Conservation (phyloP, 805 yeast genomes). For the Jamesozyma lodderae region DNA sequence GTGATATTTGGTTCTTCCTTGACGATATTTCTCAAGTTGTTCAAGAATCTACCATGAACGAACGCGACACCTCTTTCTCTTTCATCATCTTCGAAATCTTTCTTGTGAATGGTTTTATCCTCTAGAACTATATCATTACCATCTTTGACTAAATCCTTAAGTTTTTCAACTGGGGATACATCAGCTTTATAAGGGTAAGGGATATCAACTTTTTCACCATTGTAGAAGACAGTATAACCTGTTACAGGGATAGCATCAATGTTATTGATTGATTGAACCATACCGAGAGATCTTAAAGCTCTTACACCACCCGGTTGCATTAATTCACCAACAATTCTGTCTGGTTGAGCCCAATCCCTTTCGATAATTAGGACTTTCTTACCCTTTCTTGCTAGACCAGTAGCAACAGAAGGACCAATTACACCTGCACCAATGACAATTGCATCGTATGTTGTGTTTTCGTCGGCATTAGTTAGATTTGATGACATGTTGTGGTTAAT, state of each 20-base stretch:
- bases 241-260: conserved; percentile 61
- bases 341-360: conserved; percentile 87
- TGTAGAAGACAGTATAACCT: conserved; percentile 74
- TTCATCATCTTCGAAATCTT: conserved; percentile 51
- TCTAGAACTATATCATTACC: conserved; percentile 50
- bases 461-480: conserved; percentile 23
- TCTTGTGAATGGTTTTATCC: conserved; percentile 40
- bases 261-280: conserved; percentile 46
- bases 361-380: conserved; percentile 67
- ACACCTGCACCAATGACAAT: conserved; percentile 98
- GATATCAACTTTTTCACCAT: conserved; percentile 47
- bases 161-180: conserved; percentile 38
- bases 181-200: conserved; percentile 63
- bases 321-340: conserved; percentile 93
- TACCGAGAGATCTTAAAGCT: conserved; percentile 73
- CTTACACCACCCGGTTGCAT: conserved; percentile 95
- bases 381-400: conserved; percentile 84
- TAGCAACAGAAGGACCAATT: conserved; percentile 88
- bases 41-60: conserved; percentile 84
- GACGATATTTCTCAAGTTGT: conserved; percentile 66
- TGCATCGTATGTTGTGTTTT: conserved; percentile 50
- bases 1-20: conserved; percentile 64
- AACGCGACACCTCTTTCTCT: conserved; percentile 70
- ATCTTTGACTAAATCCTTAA: conserved; percentile 45
- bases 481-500: too few species aligned